These are phyloP conservation scores for Aegilops speltoides DNA, from an alignment of 176 grass and related monocot species.

Conservation along the genomic window DNA sequence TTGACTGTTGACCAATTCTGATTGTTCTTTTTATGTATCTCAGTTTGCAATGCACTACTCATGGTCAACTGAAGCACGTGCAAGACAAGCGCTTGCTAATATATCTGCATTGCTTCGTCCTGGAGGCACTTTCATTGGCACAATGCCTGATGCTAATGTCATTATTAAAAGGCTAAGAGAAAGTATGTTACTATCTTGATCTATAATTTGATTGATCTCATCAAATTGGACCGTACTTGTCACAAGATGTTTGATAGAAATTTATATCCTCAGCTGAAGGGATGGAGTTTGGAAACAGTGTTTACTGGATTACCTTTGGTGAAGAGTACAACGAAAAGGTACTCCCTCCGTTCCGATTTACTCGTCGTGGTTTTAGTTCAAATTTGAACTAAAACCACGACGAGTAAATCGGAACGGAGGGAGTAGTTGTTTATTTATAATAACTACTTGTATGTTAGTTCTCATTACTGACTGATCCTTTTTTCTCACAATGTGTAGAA, in stretches of 20 bases:
- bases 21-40: slow-evolving; percentile 21
- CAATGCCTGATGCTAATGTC: slow-evolving; percentile 93
- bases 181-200: slow-evolving; percentile 41
- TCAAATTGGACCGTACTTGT: neutral
- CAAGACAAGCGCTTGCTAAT: slow-evolving; percentile 84
- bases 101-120: slow-evolving; percentile 91
- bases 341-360: too few species aligned
- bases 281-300: slow-evolving; percentile 91
- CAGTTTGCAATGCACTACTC: slow-evolving; percentile 99
- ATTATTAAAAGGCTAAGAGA: slow-evolving; percentile 91
- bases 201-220: slow-evolving; percentile 24
- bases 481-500: slow-evolving; percentile 49
- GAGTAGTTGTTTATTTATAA: neutral
- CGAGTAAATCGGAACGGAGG: too few species aligned
- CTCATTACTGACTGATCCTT: slow-evolving; percentile 22
- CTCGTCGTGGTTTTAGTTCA: too few species aligned
- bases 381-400: too few species aligned
- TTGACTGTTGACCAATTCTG: slow-evolving; percentile 4
- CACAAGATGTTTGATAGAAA: slow-evolving; percentile 6
- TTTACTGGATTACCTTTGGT: slow-evolving; percentile 82
- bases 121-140: slow-evolving; percentile 88
- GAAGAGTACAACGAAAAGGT: slow-evolving; percentile 77
- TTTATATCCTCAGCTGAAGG: slow-evolving; percentile 74
- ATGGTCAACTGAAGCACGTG: slow-evolving; percentile 91
- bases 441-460: neutral